These are phyloP conservation scores for Xylaria sp. DNA, from an alignment of 2,329 filamentous ascomycete genomes.

Conservation along the genomic window DNA sequence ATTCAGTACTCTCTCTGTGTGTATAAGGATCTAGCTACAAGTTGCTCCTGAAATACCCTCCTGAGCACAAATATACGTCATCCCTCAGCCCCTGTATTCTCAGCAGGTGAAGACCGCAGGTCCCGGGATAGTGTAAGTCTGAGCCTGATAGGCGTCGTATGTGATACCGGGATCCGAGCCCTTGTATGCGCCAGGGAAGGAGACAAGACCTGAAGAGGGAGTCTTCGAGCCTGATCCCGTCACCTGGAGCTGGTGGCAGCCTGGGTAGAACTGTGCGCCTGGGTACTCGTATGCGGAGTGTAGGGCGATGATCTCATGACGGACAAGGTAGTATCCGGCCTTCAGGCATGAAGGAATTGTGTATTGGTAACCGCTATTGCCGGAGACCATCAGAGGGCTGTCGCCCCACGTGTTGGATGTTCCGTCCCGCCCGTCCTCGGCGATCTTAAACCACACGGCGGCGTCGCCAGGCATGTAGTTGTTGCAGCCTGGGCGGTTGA, in stretches of 20 bases:
- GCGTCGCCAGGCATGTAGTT: constrained; percentile 41
- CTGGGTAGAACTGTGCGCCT: constrained; percentile 68
- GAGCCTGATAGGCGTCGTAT: constrained; percentile 62
- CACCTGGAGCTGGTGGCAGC: constrained; percentile 67
- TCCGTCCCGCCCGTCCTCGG: constrained; percentile 61
- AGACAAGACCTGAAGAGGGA: constrained; percentile 56
- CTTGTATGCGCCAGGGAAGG: constrained; percentile 66
- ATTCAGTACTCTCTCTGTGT: no score
- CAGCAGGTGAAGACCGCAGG: constrained; percentile 62
- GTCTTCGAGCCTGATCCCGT: constrained; percentile 59
- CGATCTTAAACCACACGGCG: constrained; percentile 68
- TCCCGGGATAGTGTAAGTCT: constrained; percentile 59
- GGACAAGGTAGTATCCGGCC: constrained; percentile 67
- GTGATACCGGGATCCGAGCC: constrained; percentile 62
- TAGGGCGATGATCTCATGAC: constrained; percentile 67
- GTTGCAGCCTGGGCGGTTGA: constrained; percentile 35
- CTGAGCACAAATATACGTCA: neutral
- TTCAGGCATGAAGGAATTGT: constrained; percentile 65
- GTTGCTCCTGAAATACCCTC: neutral
- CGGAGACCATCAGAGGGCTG: constrained; percentile 57
- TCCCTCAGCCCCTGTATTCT: neutral
- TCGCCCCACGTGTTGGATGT: constrained; percentile 62
- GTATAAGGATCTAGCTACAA: neutral
- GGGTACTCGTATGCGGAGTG: constrained; percentile 54
- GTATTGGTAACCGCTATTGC: constrained; percentile 59